phyloP scores from a whole-genome alignment of 140 eudicot species.

The Senecio squalidus region DNA sequence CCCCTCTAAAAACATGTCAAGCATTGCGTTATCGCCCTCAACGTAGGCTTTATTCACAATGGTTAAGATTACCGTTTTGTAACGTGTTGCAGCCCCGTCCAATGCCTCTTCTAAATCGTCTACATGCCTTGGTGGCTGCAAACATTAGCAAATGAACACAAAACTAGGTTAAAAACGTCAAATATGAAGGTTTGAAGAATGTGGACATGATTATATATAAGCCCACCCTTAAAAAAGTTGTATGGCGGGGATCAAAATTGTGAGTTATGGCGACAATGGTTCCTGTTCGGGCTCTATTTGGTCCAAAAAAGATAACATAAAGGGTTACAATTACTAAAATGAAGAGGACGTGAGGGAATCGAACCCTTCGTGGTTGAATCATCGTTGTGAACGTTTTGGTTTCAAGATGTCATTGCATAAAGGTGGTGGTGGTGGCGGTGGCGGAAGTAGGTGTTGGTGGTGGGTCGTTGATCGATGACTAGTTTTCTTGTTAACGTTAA shows the following conservation, averaged over 20 bases:
- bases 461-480: neutral
- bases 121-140: conserved; percentile 6
- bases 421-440: neutral
- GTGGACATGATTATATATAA: too few relatives aligned
- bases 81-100: conserved; percentile 28
- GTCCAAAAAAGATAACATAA: conserved; percentile 1
- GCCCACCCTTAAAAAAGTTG: too few relatives aligned
- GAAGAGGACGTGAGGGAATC: conserved; percentile 16
- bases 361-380: conserved; percentile 16
- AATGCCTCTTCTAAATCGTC: conserved; percentile 37
- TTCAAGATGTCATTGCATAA: neutral
- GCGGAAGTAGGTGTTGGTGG: conserved; percentile 4
- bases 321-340: conserved; percentile 3
- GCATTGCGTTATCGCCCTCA: conserved; percentile 44
- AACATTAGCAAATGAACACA: neutral
- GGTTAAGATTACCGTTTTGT: conserved; percentile 50
- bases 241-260: conserved; percentile 11
- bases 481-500: conserved; percentile 5
- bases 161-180: neutral
- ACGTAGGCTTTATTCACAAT: too few relatives aligned
- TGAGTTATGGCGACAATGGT: conserved; percentile 10
- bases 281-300: conserved; percentile 5
- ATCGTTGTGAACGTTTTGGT: neutral
- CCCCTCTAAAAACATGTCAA: conserved; percentile 48
- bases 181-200: neutral